A percentile compares a stretch with the other conserved stretches of the same genome.
phyloP scores from a whole-genome alignment of 1,139 yeast species.

The Casaregolazyma lundiana region DNA sequence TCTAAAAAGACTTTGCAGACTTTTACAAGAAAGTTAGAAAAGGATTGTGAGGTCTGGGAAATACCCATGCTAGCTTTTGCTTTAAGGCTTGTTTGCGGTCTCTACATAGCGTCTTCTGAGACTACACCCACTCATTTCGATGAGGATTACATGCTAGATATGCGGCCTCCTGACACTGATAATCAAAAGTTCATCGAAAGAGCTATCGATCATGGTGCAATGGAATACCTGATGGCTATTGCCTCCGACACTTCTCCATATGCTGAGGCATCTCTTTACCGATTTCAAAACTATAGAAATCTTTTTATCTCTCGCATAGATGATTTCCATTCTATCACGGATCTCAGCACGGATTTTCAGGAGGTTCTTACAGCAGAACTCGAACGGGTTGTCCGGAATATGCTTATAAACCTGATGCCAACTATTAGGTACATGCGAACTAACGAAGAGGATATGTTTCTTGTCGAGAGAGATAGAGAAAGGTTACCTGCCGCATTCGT shows the following conservation, averaged over 20 bases:
- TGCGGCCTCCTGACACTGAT: not conserved
- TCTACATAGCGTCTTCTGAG: not conserved
- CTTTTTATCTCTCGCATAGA: slow-evolving; percentile 7
- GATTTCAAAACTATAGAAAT: slow-evolving; percentile 14
- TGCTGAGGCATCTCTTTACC: slow-evolving; percentile 2
- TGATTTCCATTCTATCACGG: slow-evolving; percentile 14
- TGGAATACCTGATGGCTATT: slow-evolving; percentile 69
- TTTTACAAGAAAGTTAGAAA: slow-evolving; percentile 11
- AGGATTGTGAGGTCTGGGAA: not conserved
- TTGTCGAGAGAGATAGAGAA: slow-evolving; percentile 25
- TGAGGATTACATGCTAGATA: not conserved
- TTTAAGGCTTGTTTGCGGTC: not conserved
- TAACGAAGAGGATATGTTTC: slow-evolving; percentile 78
- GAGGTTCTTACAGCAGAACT: slow-evolving; percentile 20
- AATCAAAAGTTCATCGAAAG: slow-evolving; percentile 33
- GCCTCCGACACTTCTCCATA: slow-evolving; percentile 53
- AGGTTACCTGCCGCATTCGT: slow-evolving; percentile 36
- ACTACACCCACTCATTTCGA: not conserved
- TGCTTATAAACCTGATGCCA: slow-evolving; percentile 72
- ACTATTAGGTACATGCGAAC: slow-evolving; percentile 75
- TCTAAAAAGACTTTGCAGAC: slow-evolving; percentile 13
- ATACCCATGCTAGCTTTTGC: not conserved
- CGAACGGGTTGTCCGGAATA: slow-evolving; percentile 49
- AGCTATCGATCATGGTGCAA: slow-evolving; percentile 64
- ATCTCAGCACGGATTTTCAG: slow-evolving; percentile 21